A percentile compares a stretch with the other conserved stretches of the same genome.
Evolutionary conservation across 2,329 filamentous ascomycete genomes (phyloP).

Genomic region (Sphaerostilbella broomeana): DNA sequence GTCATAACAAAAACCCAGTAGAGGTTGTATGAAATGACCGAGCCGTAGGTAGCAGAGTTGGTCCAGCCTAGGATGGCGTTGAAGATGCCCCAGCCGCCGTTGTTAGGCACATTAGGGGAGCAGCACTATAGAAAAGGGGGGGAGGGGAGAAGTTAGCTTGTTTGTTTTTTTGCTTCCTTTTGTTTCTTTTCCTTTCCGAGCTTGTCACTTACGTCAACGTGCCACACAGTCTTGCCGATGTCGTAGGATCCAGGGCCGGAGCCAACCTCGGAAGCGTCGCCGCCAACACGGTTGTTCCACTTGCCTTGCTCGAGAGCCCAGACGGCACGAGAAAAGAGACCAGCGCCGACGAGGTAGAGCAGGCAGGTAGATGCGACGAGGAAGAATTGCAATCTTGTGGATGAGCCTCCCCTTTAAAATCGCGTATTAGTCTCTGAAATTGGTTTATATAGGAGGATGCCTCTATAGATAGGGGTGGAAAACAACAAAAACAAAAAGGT

Average conservation of each 20-base stretch:
- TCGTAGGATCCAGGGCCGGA: slow-evolving; percentile 70
- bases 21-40: slow-evolving; percentile 78
- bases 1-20: slow-evolving; percentile 79
- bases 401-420: slow-evolving; percentile 34
- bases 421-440: neutral
- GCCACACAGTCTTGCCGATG: slow-evolving; percentile 72
- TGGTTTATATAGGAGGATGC: neutral
- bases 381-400: slow-evolving; percentile 57
- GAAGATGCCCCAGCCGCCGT: slow-evolving; percentile 80
- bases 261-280: slow-evolving; percentile 45
- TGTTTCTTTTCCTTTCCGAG: neutral
- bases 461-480: no score
- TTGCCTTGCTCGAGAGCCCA: slow-evolving; percentile 67
- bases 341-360: slow-evolving; percentile 76
- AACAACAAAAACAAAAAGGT: neutral
- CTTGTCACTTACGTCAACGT: slow-evolving; percentile 59
- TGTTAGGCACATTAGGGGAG: slow-evolving; percentile 63
- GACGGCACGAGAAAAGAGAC: slow-evolving; percentile 69
- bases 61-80: slow-evolving; percentile 82
- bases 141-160: no score
- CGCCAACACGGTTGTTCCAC: slow-evolving; percentile 60
- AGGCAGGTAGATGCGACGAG: slow-evolving; percentile 77
- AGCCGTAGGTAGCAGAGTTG: slow-evolving; percentile 83
- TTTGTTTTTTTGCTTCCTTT: neutral
- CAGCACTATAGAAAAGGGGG: slow-evolving; percentile 60